Evolutionary conservation across 2,329 filamentous ascomycete genomes (phyloP), one percentile per base, ranked within the genome.

Genomic region (Alternaria sp.): DNA sequence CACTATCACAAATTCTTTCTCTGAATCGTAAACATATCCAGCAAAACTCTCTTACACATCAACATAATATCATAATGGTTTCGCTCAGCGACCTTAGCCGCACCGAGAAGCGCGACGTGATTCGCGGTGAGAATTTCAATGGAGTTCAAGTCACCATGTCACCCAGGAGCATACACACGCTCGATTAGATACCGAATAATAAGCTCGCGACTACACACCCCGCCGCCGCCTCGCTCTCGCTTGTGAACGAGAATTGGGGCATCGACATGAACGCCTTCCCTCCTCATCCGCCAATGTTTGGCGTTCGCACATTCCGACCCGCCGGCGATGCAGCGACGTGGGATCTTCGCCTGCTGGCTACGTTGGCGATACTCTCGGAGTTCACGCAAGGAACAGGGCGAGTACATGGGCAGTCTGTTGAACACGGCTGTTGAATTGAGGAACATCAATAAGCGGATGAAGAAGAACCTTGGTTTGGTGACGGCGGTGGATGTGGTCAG

Each of bases 341-440:
- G 23, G 40, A 42, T 13, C 26, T 42, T 24, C 40, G 40, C 23
- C 40, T 42, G 24, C 4, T 42, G 24, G 40, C 23, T 0, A 42
- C 40, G 14, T 26, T 42, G 24, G 40, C 40, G 0, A 24, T 28
- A 1, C 2, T 46, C n/a, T 33, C 42, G 29, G 42, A 46, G 26
- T 46, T 46, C 4, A 46, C 42, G 17, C 26, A 29, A 0, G 42
- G 26, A 11, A 11, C 42, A 46, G n/a, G 42, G 42, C 14, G 42
- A 46, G n/a, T 23, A 33, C 42, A 33, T 46, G 42, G 29, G 42
- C 42, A 1, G 9, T 4, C 42, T 33, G 42, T 13, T 46, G n/a
- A 46, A 46, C 17, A 28, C 42, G 26, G 42, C 42, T 24, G 42
- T 46, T 13, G 42, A 33, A 23, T 46, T 48, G 44, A 34, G 44